Base-by-base conservation (phyloP, 768 basidiomycete genomes). In the Tephrocybe sp. region DNA sequence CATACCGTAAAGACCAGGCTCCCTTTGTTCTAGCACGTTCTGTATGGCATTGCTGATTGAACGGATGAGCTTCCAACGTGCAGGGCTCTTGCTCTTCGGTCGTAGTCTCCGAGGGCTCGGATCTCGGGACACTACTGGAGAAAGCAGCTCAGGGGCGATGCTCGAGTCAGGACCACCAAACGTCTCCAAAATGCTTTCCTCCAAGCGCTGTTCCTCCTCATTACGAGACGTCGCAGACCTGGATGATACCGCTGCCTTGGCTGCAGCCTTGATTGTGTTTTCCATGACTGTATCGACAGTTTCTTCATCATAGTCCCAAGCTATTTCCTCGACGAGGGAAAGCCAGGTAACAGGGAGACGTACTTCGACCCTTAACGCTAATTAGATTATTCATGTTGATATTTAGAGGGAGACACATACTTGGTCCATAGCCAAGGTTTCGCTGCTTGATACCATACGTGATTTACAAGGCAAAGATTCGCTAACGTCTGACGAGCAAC, bases 371-470 rank as follows among this genome's bases (percentile, higher is more conserved):
- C 75, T 77, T 47, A 10, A 26, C 20, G 7, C 18, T 38, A 51
- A 41, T 34, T 12, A 53, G 28, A 21, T 34, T 6, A 23, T n/a
- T n/a, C n/a, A 21, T 9, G 40, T 40, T 25, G 12, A 25, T 18
- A 40, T 45, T 53, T 44, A 39, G 25, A 55, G 42, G 30, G 14
- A 30, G n/a, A 30, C 15, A 63, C 75, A 52, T 51, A 77, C 75
- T 84, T 84, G 51, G 80, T 81, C 90, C 91, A 94, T 4, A 94
- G 72, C 88, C 87, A 93, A 0, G 90, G 90, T 58, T 86, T 87
- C n/a, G 91, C 88, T 1, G 89, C 91, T 24, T 82, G 79, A 62
- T 84, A 83, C 87, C 88, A 93, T 2, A 82, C 76, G 60, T 75
- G 86, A 61, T 84, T 89, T 37, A 91, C 89, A 54, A 89, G 79